Evolutionary conservation across 148 eudicot species (phyloP).

Genomic region (Pharnaceum exiguum): DNA sequence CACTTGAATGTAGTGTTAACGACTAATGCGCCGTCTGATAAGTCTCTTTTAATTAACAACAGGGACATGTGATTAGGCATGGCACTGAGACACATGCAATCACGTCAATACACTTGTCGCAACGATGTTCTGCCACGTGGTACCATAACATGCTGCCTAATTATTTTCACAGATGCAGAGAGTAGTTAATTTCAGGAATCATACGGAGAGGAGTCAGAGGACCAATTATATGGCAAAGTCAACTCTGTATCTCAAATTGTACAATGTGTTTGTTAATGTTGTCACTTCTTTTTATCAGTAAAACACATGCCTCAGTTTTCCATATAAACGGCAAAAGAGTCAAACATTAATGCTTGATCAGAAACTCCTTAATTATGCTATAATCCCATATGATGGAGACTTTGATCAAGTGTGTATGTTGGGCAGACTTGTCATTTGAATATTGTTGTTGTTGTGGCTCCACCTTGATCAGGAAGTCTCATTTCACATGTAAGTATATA

Average conservation of each 20-base stretch:
- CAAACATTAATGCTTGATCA: neutral
- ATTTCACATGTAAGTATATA: constrained; percentile 5
- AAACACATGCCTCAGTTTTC: constrained; percentile 12
- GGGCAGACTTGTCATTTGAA: constrained; percentile 23
- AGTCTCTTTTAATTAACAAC: constrained; percentile 5
- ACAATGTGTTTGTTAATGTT: constrained; percentile 7
- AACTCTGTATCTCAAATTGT: constrained; percentile 15
- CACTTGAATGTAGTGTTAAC: too few species aligned
- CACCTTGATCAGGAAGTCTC: constrained; percentile 5
- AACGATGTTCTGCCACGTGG: neutral
- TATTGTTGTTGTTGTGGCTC: constrained; percentile 20
- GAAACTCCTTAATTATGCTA: neutral
- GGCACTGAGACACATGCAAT: neutral
- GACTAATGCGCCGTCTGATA: neutral
- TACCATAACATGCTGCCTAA: neutral
- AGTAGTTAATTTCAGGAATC: neutral
- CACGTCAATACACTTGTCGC: neutral
- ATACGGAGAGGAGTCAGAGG: neutral
- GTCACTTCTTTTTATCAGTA: constrained; percentile 7
- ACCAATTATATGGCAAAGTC: constrained; percentile 25
- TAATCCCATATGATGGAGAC: neutral
- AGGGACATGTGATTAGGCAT: constrained; percentile 13
- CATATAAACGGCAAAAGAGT: neutral
- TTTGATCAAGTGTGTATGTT: neutral
- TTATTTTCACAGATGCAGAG: neutral